A percentile compares a stretch with the other conserved stretches of the same genome.
Evolutionary conservation across 2,329 filamentous ascomycete genomes (phyloP).

Genomic region (Neofusicoccum umdonicola): DNA sequence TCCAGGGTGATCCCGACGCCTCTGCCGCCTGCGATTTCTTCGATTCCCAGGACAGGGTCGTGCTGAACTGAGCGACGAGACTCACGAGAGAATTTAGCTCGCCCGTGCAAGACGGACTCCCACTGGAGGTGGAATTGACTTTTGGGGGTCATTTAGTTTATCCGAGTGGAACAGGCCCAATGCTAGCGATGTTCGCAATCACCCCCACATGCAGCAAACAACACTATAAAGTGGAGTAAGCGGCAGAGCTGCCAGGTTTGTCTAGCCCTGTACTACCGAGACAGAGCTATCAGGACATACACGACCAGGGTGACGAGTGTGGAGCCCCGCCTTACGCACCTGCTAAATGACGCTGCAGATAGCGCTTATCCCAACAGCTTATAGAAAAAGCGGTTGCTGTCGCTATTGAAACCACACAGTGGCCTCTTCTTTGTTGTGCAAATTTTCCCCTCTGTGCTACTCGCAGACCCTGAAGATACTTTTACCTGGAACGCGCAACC

Average conservation of each 20-base stretch:
- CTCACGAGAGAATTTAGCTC: too few relatives aligned
- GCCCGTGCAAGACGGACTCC: too few relatives aligned
- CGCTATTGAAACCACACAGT: too few relatives aligned
- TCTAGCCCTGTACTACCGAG: too few relatives aligned
- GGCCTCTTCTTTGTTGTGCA: neutral
- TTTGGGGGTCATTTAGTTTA: neutral
- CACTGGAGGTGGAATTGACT: too few relatives aligned
- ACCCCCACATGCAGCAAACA: neutral
- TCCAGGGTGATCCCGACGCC: constrained; percentile 1
- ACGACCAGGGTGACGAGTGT: neutral
- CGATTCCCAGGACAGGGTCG: neutral
- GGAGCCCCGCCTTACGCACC: neutral
- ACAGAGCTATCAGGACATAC: neutral
- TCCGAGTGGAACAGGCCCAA: neutral
- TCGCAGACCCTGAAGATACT: neutral
- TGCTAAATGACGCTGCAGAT: neutral
- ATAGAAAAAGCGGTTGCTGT: too few relatives aligned
- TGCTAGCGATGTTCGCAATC: too few relatives aligned
- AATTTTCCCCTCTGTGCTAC: neutral
- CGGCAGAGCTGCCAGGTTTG: too few relatives aligned
- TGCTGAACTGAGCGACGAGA: neutral
- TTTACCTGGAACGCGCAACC: neutral
- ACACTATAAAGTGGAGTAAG: too few relatives aligned
- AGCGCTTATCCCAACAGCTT: neutral
- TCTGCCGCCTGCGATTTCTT: neutral